phyloP scores from a whole-genome alignment of 805 yeast genomes.

The Hanseniaspora occidentalis region DNA sequence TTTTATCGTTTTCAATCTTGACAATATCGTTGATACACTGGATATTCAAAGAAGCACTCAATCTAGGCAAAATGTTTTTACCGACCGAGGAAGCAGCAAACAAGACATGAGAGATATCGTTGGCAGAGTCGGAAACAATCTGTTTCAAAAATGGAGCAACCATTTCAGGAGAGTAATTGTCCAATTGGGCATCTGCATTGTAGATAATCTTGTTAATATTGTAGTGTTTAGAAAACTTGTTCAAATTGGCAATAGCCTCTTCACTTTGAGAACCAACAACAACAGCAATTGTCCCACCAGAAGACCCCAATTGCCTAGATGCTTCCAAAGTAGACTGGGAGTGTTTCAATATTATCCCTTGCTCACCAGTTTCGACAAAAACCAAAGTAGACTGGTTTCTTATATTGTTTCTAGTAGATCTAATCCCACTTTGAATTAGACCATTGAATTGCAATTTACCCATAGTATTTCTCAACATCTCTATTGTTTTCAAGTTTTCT shows the following conservation, averaged over 20 bases:
- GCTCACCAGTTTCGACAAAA: not conserved
- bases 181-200: not conserved
- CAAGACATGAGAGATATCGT: constrained; percentile 54
- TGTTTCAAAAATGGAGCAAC: constrained; percentile 54
- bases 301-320: not conserved
- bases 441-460: too few relatives aligned
- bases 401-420: not conserved
- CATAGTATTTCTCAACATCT: too few relatives aligned
- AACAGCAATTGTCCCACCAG: not conserved
- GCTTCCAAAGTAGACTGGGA: not conserved
- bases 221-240: not conserved
- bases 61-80: constrained; percentile 73
- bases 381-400: not conserved
- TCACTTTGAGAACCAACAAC: not conserved
- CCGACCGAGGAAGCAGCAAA: constrained; percentile 82
- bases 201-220: not conserved
- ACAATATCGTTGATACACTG: constrained; percentile 83
- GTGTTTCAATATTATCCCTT: not conserved
- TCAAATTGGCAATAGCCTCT: not conserved
- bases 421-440: too few relatives aligned
- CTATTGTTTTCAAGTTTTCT: too few relatives aligned
- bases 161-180: constrained; percentile 49
- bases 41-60: constrained; percentile 70
- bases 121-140: constrained; percentile 20
- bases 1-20: constrained; percentile 48